Base-by-base conservation (phyloP, 2,329 filamentous ascomycete genomes). In the Aspergillus pseudoterreus region DNA sequence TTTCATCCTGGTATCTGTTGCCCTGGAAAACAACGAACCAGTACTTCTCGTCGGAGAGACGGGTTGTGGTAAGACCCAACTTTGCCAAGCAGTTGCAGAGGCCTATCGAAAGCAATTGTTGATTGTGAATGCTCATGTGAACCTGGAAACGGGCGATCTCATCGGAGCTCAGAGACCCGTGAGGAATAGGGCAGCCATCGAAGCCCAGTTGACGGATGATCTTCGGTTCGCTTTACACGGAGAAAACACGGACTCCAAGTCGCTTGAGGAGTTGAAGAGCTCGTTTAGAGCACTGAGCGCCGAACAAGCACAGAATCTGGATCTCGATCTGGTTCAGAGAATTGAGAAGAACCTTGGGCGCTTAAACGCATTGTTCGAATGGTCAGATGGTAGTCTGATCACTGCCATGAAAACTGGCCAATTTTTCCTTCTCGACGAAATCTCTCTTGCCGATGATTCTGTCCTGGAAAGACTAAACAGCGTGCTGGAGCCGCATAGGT, bases 51-150 rank as follows among this genome's bases (percentile, higher is more conserved):
- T 99, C 11, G 94, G 94, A 55, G 95, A 99, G 68, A 99, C 94
- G 15, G 94, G 94, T 5, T 97, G 92, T 64, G 94, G 95, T 54
- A 99, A 99, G 75, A 99, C 94, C 0, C 96, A 92, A 2, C 88
- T 99, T 6, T 95, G 90, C 60, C 94, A 99, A 68, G 81, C 96
- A 66, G 80, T 97, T 48, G 91, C 94, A 3, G 87, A 95, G 63
- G 87, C 89, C 4, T 80, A 90, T 56, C 77, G 79, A 14, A 90
- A 87, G 62, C 78, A 88, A 56, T 76, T 99, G 36, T 85, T 92
- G 59, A 94, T 92, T 60, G 87, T 99, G 64, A 99, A 99, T 66
- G 94, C 95, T 2, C 95, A 99, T 71, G 92, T 97, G 61, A 99
- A 99, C 59, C 92, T 94, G 0, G 95, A 99, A 69, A 97, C 95